These are phyloP conservation scores for Trichoderma lentiforme DNA, from an alignment of 2,329 filamentous ascomycete genomes.

Conservation along the genomic window DNA sequence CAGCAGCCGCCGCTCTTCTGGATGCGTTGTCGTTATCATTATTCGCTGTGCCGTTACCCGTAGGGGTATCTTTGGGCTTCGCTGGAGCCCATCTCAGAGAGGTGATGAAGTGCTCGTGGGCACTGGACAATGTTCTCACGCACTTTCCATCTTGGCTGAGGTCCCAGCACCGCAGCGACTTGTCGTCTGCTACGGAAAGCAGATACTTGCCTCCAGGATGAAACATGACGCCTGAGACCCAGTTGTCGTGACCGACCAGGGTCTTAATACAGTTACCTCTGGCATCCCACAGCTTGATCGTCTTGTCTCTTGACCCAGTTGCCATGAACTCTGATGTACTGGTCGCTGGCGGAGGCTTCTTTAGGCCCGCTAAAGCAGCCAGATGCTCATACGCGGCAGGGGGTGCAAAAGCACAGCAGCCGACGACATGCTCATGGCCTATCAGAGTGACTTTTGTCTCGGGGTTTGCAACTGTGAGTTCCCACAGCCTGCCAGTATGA, in stretches of 20 bases:
- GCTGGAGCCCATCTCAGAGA: constrained; percentile 83
- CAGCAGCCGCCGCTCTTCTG: constrained; percentile 43
- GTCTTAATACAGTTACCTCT: constrained; percentile 82
- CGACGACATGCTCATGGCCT: constrained; percentile 83
- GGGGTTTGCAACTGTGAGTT: constrained; percentile 60
- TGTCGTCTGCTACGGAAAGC: constrained; percentile 82
- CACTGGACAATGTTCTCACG: constrained; percentile 74
- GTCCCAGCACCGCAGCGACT: constrained; percentile 92
- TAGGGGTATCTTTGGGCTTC: constrained; percentile 26
- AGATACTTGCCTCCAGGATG: constrained; percentile 91
- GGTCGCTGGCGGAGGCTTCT: constrained; percentile 70
- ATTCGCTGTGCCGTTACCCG: constrained; percentile 17
- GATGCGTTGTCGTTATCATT: constrained; percentile 36
- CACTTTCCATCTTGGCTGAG: constrained; percentile 84
- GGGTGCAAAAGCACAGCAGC: constrained; percentile 85
- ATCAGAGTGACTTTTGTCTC: constrained; percentile 77
- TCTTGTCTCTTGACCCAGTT: constrained; percentile 85
- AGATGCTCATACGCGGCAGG: constrained; percentile 72
- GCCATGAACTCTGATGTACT: constrained; percentile 84
- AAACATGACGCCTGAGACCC: constrained; percentile 81
- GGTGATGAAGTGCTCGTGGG: constrained; percentile 79
- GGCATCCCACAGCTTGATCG: constrained; percentile 83
- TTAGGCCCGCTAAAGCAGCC: constrained; percentile 72
- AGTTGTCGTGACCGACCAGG: constrained; percentile 86
- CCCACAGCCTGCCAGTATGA: constrained; percentile 79